Base-by-base conservation (phyloP, 2,329 filamentous ascomycete species). In the Penicillium hesseltinei region DNA sequence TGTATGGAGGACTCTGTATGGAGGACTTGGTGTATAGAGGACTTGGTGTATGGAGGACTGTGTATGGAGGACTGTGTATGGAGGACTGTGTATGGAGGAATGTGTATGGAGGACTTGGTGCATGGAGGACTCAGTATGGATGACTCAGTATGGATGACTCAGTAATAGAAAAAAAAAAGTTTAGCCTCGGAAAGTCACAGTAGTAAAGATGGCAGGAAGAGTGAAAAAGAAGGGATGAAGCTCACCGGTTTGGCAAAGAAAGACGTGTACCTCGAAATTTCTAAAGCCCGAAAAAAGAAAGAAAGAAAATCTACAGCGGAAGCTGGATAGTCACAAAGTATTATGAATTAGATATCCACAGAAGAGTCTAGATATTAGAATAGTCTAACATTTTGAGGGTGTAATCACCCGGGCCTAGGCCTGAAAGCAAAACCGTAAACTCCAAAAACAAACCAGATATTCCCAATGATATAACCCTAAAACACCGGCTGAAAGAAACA, bases 391-490 rank as follows among this genome's bases (percentile, higher is more conserved):
- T 66, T 66, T 59, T 61, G 59, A 35, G 52, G 51, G 57, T 40
- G 11, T 23, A 46, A 40, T 2, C 58, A 55, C 57, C 58, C 62
- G 31, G 43, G 52, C 51, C 55, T 17, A 44, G 52, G 58, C 47
- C 49, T 27, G 27, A 54, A 63, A 58, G n/a, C 56, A 51, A 58
- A 33, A 56, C 54, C 31, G 17, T 40, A 57, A 57, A 65, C 69
- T 64, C 67, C 66, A 39, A 58, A 66, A 66, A 61, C 66, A 58
- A 44, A 57, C 35, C 51, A 61, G 43, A 62, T 56, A 62, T 58
- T 68, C 62, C 67, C 29, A 61, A 63, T 64, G 61, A 64, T 63
- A 64, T 64, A 65, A 56, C 62, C 53, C 39, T 60, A 56, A 57
- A 62, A 63, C 63, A 62, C 64, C 63, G 60, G 64, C 64, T 66